Percentiles rank a stretch among this genome's conserved stretches.
Conservation (phyloP, 2,329 filamentous ascomycete genomes). For the Aureobasidium pullulans region DNA sequence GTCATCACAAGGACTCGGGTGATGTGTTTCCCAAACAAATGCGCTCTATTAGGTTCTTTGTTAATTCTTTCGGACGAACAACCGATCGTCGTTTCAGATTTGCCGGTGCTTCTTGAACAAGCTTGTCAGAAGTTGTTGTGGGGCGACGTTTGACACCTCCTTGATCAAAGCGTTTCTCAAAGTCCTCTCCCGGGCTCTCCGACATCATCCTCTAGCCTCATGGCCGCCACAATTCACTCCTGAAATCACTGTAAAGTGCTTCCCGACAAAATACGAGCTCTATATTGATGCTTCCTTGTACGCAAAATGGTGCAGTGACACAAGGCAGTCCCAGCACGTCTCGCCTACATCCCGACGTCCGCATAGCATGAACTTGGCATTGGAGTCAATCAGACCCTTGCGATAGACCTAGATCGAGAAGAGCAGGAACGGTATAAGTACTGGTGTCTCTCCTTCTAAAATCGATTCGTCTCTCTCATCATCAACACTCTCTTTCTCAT, state of each 20-base stretch:
- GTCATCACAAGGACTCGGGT: not conserved
- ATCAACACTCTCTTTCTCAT: constrained; percentile 2
- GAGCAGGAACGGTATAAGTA: not conserved
- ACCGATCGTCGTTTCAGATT: constrained; percentile 3
- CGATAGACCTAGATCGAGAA: not conserved
- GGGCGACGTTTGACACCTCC: not conserved
- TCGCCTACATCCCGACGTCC: not conserved
- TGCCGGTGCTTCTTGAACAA: not conserved
- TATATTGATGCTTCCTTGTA: not conserved
- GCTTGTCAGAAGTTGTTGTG: not conserved
- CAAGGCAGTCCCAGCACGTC: not conserved
- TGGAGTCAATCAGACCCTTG: not conserved
- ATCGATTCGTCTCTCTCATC: not conserved
- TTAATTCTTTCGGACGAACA: not conserved
- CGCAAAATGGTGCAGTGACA: not conserved
- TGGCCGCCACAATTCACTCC: not conserved
- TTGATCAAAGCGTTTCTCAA: not conserved
- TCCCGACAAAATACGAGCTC: not conserved
- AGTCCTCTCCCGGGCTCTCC: not conserved
- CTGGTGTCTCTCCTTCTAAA: not conserved
- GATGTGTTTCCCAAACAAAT: not conserved
- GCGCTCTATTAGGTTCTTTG: not conserved
- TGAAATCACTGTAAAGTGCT: not conserved
- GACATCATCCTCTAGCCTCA: not conserved
- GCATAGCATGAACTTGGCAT: not conserved